phyloP scores from a whole-genome alignment of 768 basidiomycete species.

The Coprinopsis cinerea region DNA sequence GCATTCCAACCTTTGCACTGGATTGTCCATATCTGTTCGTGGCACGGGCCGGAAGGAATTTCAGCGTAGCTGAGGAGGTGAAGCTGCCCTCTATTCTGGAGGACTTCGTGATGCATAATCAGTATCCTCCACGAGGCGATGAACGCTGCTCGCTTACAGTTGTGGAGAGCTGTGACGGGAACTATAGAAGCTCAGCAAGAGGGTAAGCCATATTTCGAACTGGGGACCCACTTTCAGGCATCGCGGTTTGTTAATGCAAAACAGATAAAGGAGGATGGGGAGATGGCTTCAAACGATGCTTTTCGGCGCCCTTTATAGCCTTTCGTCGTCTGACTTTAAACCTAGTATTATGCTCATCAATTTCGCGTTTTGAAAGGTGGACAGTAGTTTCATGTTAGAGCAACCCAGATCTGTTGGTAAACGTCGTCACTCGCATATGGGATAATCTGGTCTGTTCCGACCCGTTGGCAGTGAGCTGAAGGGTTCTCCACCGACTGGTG shows the following conservation, averaged over 20 bases:
- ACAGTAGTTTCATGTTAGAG: too few species aligned
- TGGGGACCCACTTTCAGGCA: slow-evolving; percentile 16
- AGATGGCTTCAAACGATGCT: too few species aligned
- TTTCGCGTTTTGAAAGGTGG: too few species aligned
- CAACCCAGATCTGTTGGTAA: too few species aligned
- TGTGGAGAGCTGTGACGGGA: slow-evolving; percentile 33
- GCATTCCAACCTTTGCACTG: slow-evolving; percentile 47
- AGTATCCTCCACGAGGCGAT: slow-evolving; percentile 3
- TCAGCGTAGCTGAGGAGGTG: slow-evolving; percentile 32
- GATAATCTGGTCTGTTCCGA: too few species aligned
- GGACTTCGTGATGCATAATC: slow-evolving; percentile 18
- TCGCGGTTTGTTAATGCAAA: too few species aligned
- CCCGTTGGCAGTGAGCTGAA: too few species aligned
- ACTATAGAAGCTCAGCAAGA: slow-evolving; percentile 15
- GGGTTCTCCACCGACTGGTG: too few species aligned
- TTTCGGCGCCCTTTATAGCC: background rate
- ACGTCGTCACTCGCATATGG: too few species aligned
- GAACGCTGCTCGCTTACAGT: slow-evolving; percentile 36
- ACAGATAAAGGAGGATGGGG: too few species aligned
- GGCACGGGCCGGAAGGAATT: slow-evolving; percentile 31
- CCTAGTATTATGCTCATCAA: too few species aligned
- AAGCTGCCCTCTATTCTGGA: slow-evolving; percentile 18
- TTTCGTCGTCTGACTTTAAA: too few species aligned
- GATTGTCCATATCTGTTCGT: slow-evolving; percentile 44
- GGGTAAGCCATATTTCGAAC: background rate